Conservation (phyloP, 2,329 filamentous ascomycete species). For the Arachnopeziza araneosa region DNA sequence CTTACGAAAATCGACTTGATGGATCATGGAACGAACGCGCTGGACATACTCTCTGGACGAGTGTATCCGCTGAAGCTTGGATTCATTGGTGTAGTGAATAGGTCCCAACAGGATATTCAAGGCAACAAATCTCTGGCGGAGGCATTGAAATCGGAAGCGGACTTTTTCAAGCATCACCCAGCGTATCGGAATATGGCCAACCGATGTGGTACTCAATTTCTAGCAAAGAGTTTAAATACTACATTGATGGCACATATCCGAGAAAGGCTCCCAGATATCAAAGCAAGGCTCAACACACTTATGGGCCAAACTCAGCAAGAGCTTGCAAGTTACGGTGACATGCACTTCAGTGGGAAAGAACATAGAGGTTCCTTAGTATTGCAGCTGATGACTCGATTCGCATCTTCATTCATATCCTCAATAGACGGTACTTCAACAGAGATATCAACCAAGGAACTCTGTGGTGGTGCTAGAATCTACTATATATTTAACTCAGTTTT, state of each 20-base stretch:
- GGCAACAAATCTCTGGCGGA: constrained; percentile 92
- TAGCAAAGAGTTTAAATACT: constrained; percentile 90
- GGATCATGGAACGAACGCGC: constrained; percentile 96
- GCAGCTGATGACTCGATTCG: constrained; percentile 97
- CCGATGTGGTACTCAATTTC: constrained; percentile 86
- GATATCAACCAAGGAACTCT: constrained; percentile 81
- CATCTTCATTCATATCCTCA: constrained; percentile 94
- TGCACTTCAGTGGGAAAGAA: constrained; percentile 95
- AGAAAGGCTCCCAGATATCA: constrained; percentile 93
- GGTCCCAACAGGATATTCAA: constrained; percentile 97
- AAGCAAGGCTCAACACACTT: constrained; percentile 91
- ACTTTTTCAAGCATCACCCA: constrained; percentile 96
- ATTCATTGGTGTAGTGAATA: constrained; percentile 96
- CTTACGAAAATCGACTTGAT: constrained; percentile 96
- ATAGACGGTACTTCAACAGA: constrained; percentile 98
- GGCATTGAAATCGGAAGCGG: constrained; percentile 79
- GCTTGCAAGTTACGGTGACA: constrained; percentile 94
- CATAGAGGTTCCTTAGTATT: constrained; percentile 91
- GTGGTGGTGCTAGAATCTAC: constrained; percentile 31
- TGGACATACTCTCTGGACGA: constrained; percentile 94
- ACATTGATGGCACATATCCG: constrained; percentile 96
- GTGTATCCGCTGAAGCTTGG: constrained; percentile 96
- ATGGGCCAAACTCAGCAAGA: constrained; percentile 99
- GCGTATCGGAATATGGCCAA: constrained; percentile 95
- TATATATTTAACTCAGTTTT: constrained; percentile 47